A percentile compares a stretch with the other conserved stretches of the same genome.
Conservation (phyloP, 371 early-diverging fungal genomes). For the Rhizopus delemar region DNA sequence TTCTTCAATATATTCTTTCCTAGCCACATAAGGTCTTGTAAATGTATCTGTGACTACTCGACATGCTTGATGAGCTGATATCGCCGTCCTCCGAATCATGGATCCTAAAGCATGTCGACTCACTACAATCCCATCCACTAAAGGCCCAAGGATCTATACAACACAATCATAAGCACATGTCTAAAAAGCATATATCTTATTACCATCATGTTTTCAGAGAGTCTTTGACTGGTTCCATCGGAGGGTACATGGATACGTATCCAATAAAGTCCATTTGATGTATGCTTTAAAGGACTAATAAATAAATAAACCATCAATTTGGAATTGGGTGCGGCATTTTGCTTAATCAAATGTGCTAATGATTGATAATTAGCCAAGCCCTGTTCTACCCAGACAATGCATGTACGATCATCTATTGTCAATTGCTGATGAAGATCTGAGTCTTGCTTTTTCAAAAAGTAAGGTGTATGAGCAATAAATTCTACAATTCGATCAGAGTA, state of each 20-base stretch:
- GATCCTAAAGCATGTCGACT: slow-evolving; percentile 68
- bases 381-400: slow-evolving; percentile 71
- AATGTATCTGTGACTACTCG: slow-evolving; percentile 59
- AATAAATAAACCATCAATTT: slow-evolving; percentile 57
- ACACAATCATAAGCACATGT: slow-evolving; percentile 9
- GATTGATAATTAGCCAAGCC: slow-evolving; percentile 27
- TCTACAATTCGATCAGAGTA: slow-evolving; percentile 71
- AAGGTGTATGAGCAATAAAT: slow-evolving; percentile 74
- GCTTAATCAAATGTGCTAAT: slow-evolving; percentile 39
- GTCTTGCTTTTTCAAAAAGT: slow-evolving; percentile 41
- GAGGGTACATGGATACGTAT: slow-evolving; percentile 51
- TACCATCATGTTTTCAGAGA: slow-evolving; percentile 53
- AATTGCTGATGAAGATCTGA: slow-evolving; percentile 39
- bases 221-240: slow-evolving; percentile 39
- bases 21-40: slow-evolving; percentile 57
- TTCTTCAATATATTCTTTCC: slow-evolving; percentile 63
- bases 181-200: not conserved
- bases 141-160: slow-evolving; percentile 65
- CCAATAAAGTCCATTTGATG: slow-evolving; percentile 57
- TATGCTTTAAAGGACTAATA: slow-evolving; percentile 57
- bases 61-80: slow-evolving; percentile 67
- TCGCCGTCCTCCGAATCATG: slow-evolving; percentile 71
- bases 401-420: slow-evolving; percentile 59
- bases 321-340: slow-evolving; percentile 18
- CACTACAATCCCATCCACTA: slow-evolving; percentile 73